These are phyloP conservation scores for Solanum tacnaense DNA, from an alignment of 257 asterid species.

Conservation along the genomic window DNA sequence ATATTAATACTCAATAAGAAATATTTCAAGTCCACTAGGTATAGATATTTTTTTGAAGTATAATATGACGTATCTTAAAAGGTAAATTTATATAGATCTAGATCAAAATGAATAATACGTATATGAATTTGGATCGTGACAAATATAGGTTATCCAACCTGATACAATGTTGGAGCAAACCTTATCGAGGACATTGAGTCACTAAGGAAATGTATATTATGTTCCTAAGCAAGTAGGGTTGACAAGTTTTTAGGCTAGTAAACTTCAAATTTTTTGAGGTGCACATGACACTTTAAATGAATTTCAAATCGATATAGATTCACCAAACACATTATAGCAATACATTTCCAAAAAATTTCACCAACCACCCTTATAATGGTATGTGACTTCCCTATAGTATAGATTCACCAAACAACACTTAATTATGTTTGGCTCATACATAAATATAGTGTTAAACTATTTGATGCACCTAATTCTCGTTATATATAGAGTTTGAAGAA, in stretches of 20 bases:
- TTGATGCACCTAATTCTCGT: neutral
- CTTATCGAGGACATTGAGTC: neutral
- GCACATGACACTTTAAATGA: neutral
- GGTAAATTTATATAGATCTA: neutral
- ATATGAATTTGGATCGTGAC: neutral
- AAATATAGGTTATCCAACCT: neutral
- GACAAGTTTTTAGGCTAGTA: neutral
- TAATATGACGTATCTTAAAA: neutral
- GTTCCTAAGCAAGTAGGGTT: neutral
- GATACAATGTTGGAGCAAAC: neutral
- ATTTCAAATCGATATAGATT: too few relatives aligned
- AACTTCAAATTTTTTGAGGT: accelerated
- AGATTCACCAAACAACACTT: neutral
- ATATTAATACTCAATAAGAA: neutral
- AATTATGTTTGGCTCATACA: neutral
- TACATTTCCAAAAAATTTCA: neutral
- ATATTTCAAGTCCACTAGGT: neutral
- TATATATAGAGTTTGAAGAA: too few relatives aligned
- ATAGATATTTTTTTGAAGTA: neutral
- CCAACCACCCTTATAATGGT: neutral
- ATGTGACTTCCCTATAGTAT: neutral
- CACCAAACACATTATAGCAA: neutral
- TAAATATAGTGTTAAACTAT: too few relatives aligned
- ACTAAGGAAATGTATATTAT: neutral
- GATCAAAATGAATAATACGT: neutral